A percentile compares a stretch with the other conserved stretches of the same genome.
Conservation (phyloP, 495 filamentous ascomycete genomes). For the Annulohypoxylon stygium region DNA sequence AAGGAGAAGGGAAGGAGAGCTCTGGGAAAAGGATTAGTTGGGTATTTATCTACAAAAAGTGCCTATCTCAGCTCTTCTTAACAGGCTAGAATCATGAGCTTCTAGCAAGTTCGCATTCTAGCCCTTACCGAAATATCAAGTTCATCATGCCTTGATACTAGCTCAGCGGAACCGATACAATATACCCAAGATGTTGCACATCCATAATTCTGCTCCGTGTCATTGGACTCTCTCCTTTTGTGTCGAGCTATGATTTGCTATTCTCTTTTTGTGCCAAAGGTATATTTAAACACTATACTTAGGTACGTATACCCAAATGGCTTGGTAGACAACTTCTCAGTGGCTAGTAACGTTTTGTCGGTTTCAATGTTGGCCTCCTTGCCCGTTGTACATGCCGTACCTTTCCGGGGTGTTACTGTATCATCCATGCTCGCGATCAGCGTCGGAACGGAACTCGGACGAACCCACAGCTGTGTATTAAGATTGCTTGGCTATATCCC, state of each 20-base stretch:
- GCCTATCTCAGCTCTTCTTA: too few species aligned
- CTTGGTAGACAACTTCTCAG: neutral
- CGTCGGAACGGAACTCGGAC: too few species aligned
- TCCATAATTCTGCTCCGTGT: neutral
- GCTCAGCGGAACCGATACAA: neutral
- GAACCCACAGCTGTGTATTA: too few species aligned
- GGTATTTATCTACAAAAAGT: neutral
- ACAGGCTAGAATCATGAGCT: neutral
- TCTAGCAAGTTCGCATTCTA: neutral
- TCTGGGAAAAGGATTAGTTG: neutral
- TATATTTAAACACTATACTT: neutral
- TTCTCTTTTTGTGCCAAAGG: too few species aligned
- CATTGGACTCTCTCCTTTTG: conserved; percentile 20
- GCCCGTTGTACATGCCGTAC: neutral
- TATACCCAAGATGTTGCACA: neutral
- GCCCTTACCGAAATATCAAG: neutral
- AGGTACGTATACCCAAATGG: neutral
- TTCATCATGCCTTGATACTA: neutral
- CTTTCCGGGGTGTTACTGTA: neutral
- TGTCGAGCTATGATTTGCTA: conserved; percentile 12
- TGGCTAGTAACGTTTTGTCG: conserved; percentile 13
- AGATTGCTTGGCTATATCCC: too few species aligned
- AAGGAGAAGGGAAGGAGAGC: neutral
- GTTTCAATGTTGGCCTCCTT: neutral
- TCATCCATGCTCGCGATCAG: neutral